A percentile compares a stretch with the other conserved stretches of the same genome.
Evolutionary conservation across 2,329 filamentous ascomycete genomes (phyloP).

Genomic region (Alternaria sp.): DNA sequence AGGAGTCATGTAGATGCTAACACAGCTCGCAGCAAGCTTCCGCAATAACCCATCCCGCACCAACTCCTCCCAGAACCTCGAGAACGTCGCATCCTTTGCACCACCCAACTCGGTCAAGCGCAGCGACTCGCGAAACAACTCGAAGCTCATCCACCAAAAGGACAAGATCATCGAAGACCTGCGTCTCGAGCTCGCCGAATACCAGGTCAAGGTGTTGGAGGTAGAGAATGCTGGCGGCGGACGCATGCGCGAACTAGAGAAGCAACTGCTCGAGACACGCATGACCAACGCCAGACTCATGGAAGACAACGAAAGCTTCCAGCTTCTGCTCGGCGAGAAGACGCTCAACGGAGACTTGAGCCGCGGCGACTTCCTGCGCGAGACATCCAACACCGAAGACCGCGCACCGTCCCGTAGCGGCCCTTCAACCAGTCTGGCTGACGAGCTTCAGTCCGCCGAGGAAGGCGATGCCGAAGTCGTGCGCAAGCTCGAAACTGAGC

Average conservation of each 20-base stretch:
- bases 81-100: constrained; percentile 82
- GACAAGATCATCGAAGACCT: constrained; percentile 95
- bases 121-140: constrained; percentile 88
- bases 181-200: constrained; percentile 88
- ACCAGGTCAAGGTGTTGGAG: constrained; percentile 93
- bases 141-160: constrained; percentile 89
- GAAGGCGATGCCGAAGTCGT: constrained; percentile 57
- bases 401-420: constrained; percentile 43
- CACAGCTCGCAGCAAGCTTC: constrained; percentile 45
- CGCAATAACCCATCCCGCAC: constrained; percentile 52
- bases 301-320: constrained; percentile 99
- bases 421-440: constrained; percentile 62
- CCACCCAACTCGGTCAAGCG: constrained; percentile 83
- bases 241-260: constrained; percentile 86
- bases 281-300: constrained; percentile 95
- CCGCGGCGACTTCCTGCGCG: constrained; percentile 78
- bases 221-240: constrained; percentile 92
- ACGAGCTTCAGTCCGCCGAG: constrained; percentile 77
- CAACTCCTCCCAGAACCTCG: constrained; percentile 68
- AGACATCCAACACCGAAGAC: constrained; percentile 45
- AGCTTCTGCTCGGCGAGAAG: constrained; percentile 90
- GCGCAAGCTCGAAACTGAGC: constrained; percentile 76
- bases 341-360: constrained; percentile 93
- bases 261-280: constrained; percentile 85
- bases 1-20: constrained; percentile 23